phyloP scores from a whole-genome alignment of 2,329 filamentous ascomycete species.

The Fusarium mexicanum region DNA sequence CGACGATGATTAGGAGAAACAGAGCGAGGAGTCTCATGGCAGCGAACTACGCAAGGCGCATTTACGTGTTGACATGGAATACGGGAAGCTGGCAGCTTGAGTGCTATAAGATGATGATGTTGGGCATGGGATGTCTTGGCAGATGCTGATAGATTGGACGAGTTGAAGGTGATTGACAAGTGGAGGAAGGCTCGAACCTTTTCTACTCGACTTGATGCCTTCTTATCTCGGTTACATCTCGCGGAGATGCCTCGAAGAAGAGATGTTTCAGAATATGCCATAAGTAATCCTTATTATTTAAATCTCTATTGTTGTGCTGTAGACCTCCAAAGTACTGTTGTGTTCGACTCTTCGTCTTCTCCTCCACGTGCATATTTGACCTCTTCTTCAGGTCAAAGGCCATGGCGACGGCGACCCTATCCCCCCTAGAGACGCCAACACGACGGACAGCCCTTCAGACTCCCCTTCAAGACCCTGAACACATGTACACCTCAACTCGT shows the following conservation, averaged over 20 bases:
- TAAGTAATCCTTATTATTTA: background rate
- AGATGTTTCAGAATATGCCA: background rate
- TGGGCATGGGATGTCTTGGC: background rate
- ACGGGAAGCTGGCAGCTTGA: too few relatives aligned
- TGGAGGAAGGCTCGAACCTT: slow-evolving; percentile 8
- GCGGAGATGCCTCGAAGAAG: background rate
- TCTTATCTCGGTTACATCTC: background rate
- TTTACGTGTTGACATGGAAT: background rate
- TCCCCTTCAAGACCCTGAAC: background rate
- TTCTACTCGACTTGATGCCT: slow-evolving; percentile 21
- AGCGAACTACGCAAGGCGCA: background rate
- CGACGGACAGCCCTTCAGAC: background rate
- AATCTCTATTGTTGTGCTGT: background rate
- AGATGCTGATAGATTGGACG: background rate
- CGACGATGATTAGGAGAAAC: background rate
- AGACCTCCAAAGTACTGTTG: background rate
- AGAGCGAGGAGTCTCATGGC: slow-evolving; percentile 23
- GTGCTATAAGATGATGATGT: background rate
- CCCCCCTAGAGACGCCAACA: background rate
- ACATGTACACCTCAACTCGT: background rate
- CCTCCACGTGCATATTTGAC: background rate
- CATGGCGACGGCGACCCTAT: background rate
- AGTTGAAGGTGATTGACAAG: background rate
- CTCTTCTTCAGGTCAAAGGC: too few relatives aligned
- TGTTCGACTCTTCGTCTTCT: background rate